Evolutionary conservation across 192 early-diverging fungal species (phyloP).

Genomic region (Linnemannia elongata): DNA sequence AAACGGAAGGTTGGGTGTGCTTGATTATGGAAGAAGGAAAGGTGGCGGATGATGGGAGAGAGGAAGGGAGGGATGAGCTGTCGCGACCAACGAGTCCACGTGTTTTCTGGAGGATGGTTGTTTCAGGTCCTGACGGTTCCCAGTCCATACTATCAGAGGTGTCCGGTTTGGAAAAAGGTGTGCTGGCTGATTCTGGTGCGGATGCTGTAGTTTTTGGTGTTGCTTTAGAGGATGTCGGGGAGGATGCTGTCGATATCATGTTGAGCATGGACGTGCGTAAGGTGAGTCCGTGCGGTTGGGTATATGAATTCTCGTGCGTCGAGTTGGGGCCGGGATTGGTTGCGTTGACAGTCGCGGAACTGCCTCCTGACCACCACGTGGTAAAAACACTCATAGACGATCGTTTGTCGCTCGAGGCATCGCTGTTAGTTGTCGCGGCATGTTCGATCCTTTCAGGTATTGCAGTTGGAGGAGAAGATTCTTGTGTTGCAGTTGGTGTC

Average conservation of each 20-base stretch:
- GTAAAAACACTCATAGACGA: conserved; percentile 22
- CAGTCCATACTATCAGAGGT: conserved; percentile 28
- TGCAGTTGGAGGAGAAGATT: background rate
- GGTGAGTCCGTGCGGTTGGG: background rate
- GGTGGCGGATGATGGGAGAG: conserved; percentile 25
- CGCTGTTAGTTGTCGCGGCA: background rate
- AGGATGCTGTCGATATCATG: background rate
- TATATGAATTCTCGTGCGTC: conserved; percentile 18
- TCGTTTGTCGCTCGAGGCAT: background rate
- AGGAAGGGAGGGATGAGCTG: conserved; percentile 26
- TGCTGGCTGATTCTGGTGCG: background rate
- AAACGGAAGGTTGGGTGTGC: conserved; percentile 14
- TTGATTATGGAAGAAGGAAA: conserved; percentile 32
- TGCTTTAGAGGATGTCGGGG: background rate
- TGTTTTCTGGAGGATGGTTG: conserved; percentile 5
- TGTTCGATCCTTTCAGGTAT: background rate
- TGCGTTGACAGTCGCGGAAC: background rate
- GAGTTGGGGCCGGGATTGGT: conserved; percentile 13
- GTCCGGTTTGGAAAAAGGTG: background rate
- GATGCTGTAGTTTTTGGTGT: background rate
- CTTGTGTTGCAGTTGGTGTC: background rate
- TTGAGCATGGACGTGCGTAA: background rate
- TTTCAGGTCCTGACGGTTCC: conserved; percentile 47
- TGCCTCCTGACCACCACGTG: conserved; percentile 45
- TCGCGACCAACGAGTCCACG: background rate